Percentiles rank a stretch among this genome's conserved stretches.
These are phyloP conservation scores for Ogataea methanolica DNA, from an alignment of 805 yeast species.

Conservation along the genomic window DNA sequence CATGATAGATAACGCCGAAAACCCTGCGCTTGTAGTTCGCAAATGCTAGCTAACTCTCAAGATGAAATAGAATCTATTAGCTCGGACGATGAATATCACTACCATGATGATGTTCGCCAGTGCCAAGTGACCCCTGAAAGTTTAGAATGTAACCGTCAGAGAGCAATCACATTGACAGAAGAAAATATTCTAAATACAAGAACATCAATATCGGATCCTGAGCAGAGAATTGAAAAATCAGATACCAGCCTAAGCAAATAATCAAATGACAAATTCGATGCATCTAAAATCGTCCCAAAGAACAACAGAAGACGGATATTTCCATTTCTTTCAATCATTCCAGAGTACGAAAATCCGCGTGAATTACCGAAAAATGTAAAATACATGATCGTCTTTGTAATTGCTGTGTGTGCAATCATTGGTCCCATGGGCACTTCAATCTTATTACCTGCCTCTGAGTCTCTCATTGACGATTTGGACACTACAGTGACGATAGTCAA, in stretches of 20 bases:
- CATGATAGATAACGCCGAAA: no score
- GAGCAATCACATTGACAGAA: neutral
- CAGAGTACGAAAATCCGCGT: slow-evolving; percentile 73
- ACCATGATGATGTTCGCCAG: neutral
- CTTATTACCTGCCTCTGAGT: slow-evolving; percentile 70
- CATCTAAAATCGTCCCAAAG: slow-evolving; percentile 29
- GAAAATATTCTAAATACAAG: neutral
- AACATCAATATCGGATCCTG: neutral
- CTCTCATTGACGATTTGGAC: slow-evolving; percentile 48
- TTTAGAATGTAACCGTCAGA: neutral
- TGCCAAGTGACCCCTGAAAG: neutral
- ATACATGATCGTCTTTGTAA: slow-evolving; percentile 50
- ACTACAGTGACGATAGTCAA: slow-evolving; percentile 62
- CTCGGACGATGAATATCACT: neutral
- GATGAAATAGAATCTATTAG: neutral
- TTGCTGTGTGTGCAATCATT: slow-evolving; percentile 69
- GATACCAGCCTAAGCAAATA: slow-evolving; percentile 7
- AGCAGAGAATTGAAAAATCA: neutral
- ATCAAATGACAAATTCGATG: slow-evolving; percentile 23
- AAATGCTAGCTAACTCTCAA: no score
- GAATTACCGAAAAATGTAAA: slow-evolving; percentile 51
- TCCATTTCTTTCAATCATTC: slow-evolving; percentile 45
- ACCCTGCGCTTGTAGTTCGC: no score
- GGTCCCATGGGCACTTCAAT: slow-evolving; percentile 92
- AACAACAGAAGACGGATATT: slow-evolving; percentile 56